Evolutionary conservation across 768 basidiomycete species (phyloP).

Genomic region (Cystobasidium ongulense): DNA sequence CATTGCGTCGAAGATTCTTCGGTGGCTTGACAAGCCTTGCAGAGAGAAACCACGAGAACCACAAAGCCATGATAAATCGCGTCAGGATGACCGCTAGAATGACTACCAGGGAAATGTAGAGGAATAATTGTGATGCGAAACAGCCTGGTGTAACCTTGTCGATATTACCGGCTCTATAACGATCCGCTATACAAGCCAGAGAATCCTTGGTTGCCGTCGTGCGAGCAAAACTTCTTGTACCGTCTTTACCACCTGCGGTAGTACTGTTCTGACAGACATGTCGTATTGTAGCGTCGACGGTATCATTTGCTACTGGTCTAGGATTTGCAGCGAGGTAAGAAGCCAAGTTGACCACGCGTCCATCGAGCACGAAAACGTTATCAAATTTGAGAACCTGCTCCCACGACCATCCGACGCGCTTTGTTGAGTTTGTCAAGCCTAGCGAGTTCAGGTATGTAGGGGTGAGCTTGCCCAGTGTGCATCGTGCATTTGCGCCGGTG

Average conservation of each 20-base stretch:
- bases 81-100: conserved; percentile 82
- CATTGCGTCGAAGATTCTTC: conserved; percentile 66
- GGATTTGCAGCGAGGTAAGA: conserved; percentile 74
- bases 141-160: conserved; percentile 96
- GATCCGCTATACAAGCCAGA: conserved; percentile 68
- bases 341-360: conserved; percentile 82
- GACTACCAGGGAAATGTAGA: conserved; percentile 81
- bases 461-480: conserved; percentile 60
- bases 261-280: conserved; percentile 55
- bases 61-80: conserved; percentile 88
- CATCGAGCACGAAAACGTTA: conserved; percentile 82
- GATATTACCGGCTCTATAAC: conserved; percentile 88
- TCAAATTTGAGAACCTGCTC: conserved; percentile 63
- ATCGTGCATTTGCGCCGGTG: conserved; percentile 50
- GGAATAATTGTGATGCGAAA: conserved; percentile 77
- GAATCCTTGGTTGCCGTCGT: conserved; percentile 58
- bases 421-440: conserved; percentile 58
- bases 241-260: conserved; percentile 67
- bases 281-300: conserved; percentile 74
- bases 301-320: conserved; percentile 59
- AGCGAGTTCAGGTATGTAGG: conserved; percentile 55
- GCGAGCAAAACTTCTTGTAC: conserved; percentile 75
- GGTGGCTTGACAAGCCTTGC: conserved; percentile 70
- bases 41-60: conserved; percentile 95
- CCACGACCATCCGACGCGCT: conserved; percentile 83